Conservation (phyloP, 2,329 filamentous ascomycete genomes). For the Esteya vermicola region DNA sequence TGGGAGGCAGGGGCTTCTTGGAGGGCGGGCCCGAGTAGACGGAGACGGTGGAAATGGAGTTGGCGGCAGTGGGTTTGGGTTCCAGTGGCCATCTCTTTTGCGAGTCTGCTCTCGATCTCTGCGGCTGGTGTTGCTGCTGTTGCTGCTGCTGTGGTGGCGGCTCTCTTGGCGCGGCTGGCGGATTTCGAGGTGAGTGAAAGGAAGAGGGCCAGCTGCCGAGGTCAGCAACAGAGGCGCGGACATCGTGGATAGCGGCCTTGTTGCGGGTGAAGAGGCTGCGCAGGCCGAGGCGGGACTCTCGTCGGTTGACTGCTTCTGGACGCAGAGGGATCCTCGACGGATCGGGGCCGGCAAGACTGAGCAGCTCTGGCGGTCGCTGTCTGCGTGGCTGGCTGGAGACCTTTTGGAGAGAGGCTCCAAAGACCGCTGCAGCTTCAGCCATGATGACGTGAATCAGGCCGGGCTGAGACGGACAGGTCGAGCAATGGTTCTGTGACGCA, state of each 20-base stretch:
- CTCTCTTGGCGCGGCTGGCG: slow-evolving; percentile 20
- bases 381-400: slow-evolving; percentile 20
- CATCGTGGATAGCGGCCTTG: slow-evolving; percentile 14
- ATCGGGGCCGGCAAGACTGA: slow-evolving; percentile 14
- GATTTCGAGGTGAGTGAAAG: too few species aligned
- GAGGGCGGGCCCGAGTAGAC: too few species aligned
- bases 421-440: too few species aligned
- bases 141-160: neutral
- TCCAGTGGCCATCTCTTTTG: too few species aligned
- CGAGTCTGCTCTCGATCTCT: too few species aligned
- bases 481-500: too few species aligned
- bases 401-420: slow-evolving; percentile 10
- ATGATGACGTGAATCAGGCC: too few species aligned
- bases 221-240: slow-evolving; percentile 32
- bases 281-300: slow-evolving; percentile 38
- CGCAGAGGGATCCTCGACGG: slow-evolving; percentile 28
- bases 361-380: slow-evolving; percentile 23
- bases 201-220: slow-evolving; percentile 28
- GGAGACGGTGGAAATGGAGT: too few species aligned
- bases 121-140: neutral
- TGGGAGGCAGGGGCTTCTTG: neutral
- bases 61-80: too few species aligned
- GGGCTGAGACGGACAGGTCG: too few species aligned
- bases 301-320: slow-evolving; percentile 24
- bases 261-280: slow-evolving; percentile 28